These are phyloP conservation scores for Claviceps digitariae DNA, from an alignment of 2,329 filamentous ascomycete genomes.

Conservation along the genomic window DNA sequence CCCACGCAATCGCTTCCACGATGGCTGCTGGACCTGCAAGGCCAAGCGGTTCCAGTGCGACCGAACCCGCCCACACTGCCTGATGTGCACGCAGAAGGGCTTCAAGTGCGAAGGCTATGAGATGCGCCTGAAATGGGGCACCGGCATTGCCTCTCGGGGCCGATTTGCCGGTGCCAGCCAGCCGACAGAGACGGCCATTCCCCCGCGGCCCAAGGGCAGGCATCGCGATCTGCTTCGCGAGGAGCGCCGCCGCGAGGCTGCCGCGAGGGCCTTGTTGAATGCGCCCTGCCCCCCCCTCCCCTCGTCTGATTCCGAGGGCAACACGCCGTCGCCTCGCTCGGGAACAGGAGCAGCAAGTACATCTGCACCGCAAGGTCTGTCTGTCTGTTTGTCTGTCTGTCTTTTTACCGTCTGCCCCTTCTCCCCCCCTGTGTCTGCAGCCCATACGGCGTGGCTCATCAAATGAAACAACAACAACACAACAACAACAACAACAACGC, in stretches of 20 bases:
- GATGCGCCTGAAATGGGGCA: conserved; percentile 4
- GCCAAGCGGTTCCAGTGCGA: conserved; percentile 1
- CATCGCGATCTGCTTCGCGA: conserved; percentile 3
- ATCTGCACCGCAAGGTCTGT: background rate
- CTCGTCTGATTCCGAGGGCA: background rate
- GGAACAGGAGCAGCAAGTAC: too few species aligned
- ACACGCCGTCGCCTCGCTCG: background rate
- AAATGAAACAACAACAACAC: too few species aligned
- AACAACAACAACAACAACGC: too few species aligned
- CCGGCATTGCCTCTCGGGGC: conserved; percentile 2
- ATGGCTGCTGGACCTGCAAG: conserved; percentile 4
- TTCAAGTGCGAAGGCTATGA: conserved; percentile 2
- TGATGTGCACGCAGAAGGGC: conserved; percentile 1
- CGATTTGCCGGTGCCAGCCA: conserved; percentile 2
- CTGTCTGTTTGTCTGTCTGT: background rate
- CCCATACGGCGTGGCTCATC: too few species aligned
- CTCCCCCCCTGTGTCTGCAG: too few species aligned
- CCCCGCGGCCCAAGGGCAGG: background rate
- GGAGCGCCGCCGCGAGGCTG: conserved; percentile 1
- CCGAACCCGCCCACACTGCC: conserved; percentile 1
- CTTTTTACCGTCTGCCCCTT: too few species aligned
- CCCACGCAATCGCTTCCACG: conserved; percentile 4
- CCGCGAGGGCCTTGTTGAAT: background rate
- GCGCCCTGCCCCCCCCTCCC: background rate
- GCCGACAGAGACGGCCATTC: conserved; percentile 1